Conservation (phyloP, 2,329 filamentous ascomycete genomes). For the Aureobasidium sp. region DNA sequence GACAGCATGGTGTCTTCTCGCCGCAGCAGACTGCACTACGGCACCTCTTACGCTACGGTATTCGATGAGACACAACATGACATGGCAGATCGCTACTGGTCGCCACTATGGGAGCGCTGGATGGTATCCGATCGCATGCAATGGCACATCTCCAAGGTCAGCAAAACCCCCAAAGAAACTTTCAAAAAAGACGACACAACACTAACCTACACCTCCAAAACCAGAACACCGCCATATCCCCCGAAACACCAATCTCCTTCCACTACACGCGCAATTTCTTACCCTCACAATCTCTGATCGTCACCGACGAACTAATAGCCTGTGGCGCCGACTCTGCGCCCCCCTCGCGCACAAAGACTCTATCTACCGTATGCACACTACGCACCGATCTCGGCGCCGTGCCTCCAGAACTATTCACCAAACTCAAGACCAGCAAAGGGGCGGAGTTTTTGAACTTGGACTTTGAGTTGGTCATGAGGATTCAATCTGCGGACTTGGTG, state of each 20-base stretch:
- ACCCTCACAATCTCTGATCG: conserved; percentile 60
- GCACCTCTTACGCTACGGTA: conserved; percentile 72
- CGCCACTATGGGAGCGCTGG: conserved; percentile 74
- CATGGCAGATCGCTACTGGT: conserved; percentile 72
- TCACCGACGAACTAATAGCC: conserved; percentile 74
- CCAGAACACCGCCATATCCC: conserved; percentile 67
- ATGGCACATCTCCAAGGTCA: conserved; percentile 69
- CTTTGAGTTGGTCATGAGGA: conserved; percentile 77
- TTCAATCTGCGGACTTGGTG: conserved; percentile 67
- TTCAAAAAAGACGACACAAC: conserved; percentile 27
- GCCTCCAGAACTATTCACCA: conserved; percentile 64
- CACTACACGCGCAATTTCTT: conserved; percentile 83
- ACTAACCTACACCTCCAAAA: conserved; percentile 47
- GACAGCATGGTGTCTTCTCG: conserved; percentile 73
- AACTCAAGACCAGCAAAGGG: conserved; percentile 69
- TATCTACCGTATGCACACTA: conserved; percentile 69
- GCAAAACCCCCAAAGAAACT: background rate
- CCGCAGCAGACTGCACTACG: conserved; percentile 69
- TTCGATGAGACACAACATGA: conserved; percentile 72
- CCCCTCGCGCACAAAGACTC: conserved; percentile 38
- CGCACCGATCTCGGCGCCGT: conserved; percentile 75
- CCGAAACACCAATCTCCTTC: conserved; percentile 68
- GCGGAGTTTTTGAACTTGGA: conserved; percentile 78
- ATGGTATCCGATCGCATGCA: conserved; percentile 83
- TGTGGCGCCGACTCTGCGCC: conserved; percentile 64